Percentiles rank a stretch among this genome's conserved stretches.
phyloP scores from a whole-genome alignment of 352 stramenopile species.

The Albugo laibachii region DNA sequence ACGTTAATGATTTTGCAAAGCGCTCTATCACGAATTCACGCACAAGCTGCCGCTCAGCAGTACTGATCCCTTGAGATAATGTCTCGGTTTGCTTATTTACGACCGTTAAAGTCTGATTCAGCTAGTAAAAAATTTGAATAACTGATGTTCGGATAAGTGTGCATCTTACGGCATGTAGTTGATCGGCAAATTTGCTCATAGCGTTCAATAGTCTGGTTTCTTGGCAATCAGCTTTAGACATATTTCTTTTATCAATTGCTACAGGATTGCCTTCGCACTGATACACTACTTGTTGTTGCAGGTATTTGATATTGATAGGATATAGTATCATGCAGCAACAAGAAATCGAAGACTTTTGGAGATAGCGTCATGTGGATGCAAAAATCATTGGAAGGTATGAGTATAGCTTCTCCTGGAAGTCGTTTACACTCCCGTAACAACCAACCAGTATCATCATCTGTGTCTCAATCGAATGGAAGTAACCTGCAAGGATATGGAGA shows the following conservation, averaged over 20 bases:
- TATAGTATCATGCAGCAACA: no score
- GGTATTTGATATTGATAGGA: no score
- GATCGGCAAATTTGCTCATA: no score
- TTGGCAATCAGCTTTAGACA: no score
- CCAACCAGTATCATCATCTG: background rate
- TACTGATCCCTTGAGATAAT: conserved; percentile 24
- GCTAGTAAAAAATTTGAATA: conserved; percentile 6
- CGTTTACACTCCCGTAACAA: conserved; percentile 9
- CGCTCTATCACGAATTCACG: conserved; percentile 1
- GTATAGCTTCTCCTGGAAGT: conserved; percentile 8
- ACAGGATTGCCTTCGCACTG: no score
- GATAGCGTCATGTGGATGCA: conserved; percentile 35
- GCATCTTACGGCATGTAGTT: no score
- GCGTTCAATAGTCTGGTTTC: no score
- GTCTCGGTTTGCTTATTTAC: conserved; percentile 26
- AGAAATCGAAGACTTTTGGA: background rate
- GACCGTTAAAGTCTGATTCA: conserved; percentile 25
- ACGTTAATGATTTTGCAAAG: background rate
- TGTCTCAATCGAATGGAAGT: background rate
- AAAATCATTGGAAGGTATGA: conserved; percentile 24
- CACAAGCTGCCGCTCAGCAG: conserved; percentile 25
- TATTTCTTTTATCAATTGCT: no score
- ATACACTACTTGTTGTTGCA: no score
- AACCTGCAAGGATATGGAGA: conserved; percentile 11
- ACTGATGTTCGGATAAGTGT: no score